Evolutionary conservation across 1,284 basidiomycete species (phyloP), one percentile per base, ranked within the genome.

Genomic region (Ustilago loliicola): DNA sequence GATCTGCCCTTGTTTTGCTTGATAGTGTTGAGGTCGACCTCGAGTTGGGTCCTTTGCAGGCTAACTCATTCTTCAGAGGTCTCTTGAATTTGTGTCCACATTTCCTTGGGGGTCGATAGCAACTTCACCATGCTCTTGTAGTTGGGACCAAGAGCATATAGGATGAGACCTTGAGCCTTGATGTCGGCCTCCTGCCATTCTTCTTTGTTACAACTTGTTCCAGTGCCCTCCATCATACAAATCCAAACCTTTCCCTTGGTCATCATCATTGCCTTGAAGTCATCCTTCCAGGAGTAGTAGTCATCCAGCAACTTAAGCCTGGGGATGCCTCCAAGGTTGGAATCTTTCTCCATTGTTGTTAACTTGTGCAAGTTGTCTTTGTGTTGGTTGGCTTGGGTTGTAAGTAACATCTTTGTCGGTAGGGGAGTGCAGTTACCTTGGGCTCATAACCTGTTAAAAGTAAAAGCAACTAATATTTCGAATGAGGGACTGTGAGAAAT

Each of bases 281-380:
- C 47, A 27, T 25, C 47, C 47, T 50, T 50, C 47, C 47, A 50
- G 23, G 23, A 5, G 25, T 6, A 50, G 23, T 50, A 50, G 23
- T 50, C 25, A 21, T 50, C 47, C 47, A 50, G 5, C 25, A n/a
- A 50, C n/a, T 50, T 50, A 11, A 50, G 47, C 47, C 15, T 50
- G 6, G 47, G 47, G 25, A 50, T 50, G 13, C 47, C 23, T n/a
- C n/a, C n/a, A n/a, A n/a, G n/a, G n/a, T n/a, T n/a, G n/a, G n/a
- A n/a, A n/a, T n/a, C n/a, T n/a, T n/a, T n/a, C n/a, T n/a, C n/a
- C n/a, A n/a, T n/a, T n/a, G n/a, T n/a, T n/a, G n/a, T n/a, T n/a
- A n/a, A n/a, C n/a, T n/a, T n/a, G n/a, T n/a, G n/a, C n/a, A n/a
- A n/a, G n/a, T n/a, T n/a, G n/a, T n/a, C n/a, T n/a, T n/a, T n/a